Base-by-base conservation (phyloP, 345 rosid genomes). In the Gossypioides kirkii region DNA sequence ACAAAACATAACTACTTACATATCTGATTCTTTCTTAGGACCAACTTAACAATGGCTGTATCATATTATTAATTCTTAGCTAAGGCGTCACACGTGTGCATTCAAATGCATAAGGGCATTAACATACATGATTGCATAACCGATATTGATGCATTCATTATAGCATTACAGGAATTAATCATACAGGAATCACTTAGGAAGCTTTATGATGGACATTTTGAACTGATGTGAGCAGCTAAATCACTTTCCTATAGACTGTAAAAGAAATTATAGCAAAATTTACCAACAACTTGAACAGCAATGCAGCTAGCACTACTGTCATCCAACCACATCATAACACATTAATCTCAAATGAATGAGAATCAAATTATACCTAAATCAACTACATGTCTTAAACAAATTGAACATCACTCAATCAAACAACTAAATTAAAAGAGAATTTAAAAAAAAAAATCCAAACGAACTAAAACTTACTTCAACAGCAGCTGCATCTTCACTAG, bases 401-500 rank as follows among this genome's bases (percentile, higher is more conserved):
- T 67, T 46, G 71, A 23, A 16, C 42, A 67, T 16, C 8, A 9
- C 41, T 26, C 36, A 47, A 23, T 47, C 42, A 47, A 47, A 67
- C 32, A 47, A 16, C 58, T 67, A 32, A 67, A 67, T 13, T 67
- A 14, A 13, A 47, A 23, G 18, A 64, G 42, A 47, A 68, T 5
- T 2, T 0, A 10, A 11, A 45, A 1, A 18, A 4, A 26, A 41
- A 46, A 47, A 10, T 52, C 32, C 55, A 78, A 74, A 17, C 10
- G 13, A 47, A 11, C 43, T 63, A 52, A 25, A 43, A 76, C 85
- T 82, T 78, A 94, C 99, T 78, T 91, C 88, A 56, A 73, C 61
- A 43, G 80, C 76, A 41, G 93, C 77, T 13, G 89, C 82, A 62
- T 82, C 84, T 72, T 79, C 84, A 46, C 73, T 18, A 0, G 74